Evolutionary conservation across 75 land plant species (phyloP), one percentile per base, ranked within the genome.

Genomic region (Adiantum capillusveneris): DNA sequence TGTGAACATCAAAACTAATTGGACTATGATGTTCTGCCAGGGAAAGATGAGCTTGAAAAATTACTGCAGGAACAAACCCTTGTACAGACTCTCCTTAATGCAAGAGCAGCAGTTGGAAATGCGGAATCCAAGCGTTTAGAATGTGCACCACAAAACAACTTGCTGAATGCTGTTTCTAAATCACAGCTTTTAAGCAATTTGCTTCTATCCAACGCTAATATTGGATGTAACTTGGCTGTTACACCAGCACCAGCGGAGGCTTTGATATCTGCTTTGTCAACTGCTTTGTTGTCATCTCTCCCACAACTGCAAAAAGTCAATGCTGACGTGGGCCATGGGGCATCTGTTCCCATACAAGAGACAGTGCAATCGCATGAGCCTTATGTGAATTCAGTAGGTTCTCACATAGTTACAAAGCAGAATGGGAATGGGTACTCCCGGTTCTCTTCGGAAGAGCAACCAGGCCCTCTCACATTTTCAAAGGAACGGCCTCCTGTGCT

Each of bases 111-210:
- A 22, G 13, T 26, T 1, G 55, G 55, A 14, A 13, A 53, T 53
- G 2, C 28, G 3, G 37, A 34, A 5, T 2, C 6, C 55, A 53
- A 53, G 2, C 21, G 14, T 1, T 53, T 27, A 19, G 13, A 24
- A 1, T 5, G 2, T 1, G 5, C 3, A 5, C 6, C 25, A 26
- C 25, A 18, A 19, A 26, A 53, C 24, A 20, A 48, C 6, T 27
- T 53, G 6, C 21, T 53, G 28, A 53, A 25, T 26, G 25, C 28
- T 11, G 25, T 53, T 53, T 18, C 55, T 6, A 53, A 53, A 14
- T 53, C 55, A 53, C 55, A 53, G 28, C 25, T 53, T 12, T 26
- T 53, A 24, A 53, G 28, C 55, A 53, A 26, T 25, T 25, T 53
- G 9, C 24, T 53, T 18, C 55, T 26, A 6, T 53, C 55, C 2